Conservation (phyloP, 2,329 filamentous ascomycete genomes). For the Hypoxylon sp. region DNA sequence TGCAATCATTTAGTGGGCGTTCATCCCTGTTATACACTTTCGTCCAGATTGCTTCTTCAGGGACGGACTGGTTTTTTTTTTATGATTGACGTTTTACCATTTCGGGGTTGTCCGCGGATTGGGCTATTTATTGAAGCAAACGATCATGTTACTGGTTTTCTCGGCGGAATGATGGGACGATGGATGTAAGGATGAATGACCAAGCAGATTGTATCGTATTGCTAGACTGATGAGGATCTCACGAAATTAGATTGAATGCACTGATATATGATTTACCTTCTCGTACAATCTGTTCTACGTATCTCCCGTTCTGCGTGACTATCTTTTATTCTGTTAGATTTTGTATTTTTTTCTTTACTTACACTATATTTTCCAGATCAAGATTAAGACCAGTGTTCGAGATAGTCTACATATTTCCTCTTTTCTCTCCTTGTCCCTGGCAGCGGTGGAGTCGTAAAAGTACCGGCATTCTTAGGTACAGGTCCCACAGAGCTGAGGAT, state of each 20-base stretch:
- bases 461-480: neutral
- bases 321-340: no score
- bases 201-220: constrained; percentile 40
- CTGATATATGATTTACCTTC: constrained; percentile 8
- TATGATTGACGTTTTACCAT: constrained; percentile 22
- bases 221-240: constrained; percentile 35
- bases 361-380: neutral
- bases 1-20: constrained; percentile 28
- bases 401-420: neutral
- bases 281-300: neutral
- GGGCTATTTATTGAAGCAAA: constrained; percentile 13
- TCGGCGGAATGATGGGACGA: constrained; percentile 5
- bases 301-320: neutral
- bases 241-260: constrained; percentile 31
- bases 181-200: constrained; percentile 9
- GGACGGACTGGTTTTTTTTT: constrained; percentile 17
- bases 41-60: constrained; percentile 25
- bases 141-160: constrained; percentile 11
- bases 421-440: neutral
- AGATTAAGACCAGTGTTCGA: no score
- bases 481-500: neutral
- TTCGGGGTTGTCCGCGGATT: constrained; percentile 4
- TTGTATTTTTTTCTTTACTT: neutral
- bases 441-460: neutral
- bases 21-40: constrained; percentile 11